Conservation (phyloP, 306 rosid genomes). For the Castanea crenata region DNA sequence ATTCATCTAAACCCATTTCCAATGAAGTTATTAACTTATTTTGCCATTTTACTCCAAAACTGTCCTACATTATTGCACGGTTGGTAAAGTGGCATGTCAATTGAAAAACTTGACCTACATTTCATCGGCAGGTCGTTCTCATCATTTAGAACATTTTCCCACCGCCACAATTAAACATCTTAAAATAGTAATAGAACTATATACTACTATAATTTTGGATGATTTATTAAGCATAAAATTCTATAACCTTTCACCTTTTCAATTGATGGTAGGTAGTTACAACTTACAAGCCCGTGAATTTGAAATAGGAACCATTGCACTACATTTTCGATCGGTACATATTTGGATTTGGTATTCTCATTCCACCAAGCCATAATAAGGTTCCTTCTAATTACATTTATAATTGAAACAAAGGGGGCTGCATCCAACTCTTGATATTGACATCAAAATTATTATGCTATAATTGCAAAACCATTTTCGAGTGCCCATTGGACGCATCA, state of each 20-base stretch:
- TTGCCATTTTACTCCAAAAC: conserved; percentile 23
- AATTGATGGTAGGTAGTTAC: background rate
- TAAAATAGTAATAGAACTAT: no score
- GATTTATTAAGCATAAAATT: no score
- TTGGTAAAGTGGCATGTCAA: conserved; percentile 50
- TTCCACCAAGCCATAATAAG: background rate
- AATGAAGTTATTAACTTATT: conserved; percentile 30
- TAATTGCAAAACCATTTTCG: no score
- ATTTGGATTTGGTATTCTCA: background rate
- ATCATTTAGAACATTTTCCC: background rate
- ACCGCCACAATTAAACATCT: background rate
- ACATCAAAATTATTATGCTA: no score
- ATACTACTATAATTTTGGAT: no score
- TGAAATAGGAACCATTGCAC: background rate
- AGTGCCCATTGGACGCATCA: no score
- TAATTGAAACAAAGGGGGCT: no score
- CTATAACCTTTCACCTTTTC: background rate
- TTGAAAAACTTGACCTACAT: conserved; percentile 21
- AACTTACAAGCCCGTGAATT: background rate
- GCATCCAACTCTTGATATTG: no score
- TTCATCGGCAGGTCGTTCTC: background rate
- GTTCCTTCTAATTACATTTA: background rate
- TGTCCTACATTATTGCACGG: conserved; percentile 29
- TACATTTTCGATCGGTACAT: background rate
- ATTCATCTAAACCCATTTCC: background rate